These are phyloP conservation scores for Aspergillus sclerotioniger DNA, from an alignment of 495 filamentous ascomycete species.

Conservation along the genomic window DNA sequence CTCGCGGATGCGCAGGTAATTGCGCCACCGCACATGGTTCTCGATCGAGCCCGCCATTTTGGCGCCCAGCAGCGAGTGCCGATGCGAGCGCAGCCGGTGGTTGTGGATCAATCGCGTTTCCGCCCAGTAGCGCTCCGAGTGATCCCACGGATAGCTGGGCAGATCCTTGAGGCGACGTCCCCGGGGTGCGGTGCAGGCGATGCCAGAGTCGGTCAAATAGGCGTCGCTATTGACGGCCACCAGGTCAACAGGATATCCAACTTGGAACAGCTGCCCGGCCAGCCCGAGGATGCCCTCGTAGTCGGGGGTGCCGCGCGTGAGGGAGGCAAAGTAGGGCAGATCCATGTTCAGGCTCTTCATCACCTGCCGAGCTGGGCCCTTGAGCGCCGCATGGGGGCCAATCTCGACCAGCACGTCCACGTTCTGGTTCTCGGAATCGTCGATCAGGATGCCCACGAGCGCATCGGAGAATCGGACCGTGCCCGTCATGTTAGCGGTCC, in stretches of 20 bases:
- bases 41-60: neutral
- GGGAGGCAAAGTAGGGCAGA: neutral
- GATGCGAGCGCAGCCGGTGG: neutral
- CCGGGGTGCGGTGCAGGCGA: neutral
- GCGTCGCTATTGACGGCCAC: neutral
- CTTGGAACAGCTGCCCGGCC: neutral
- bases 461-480: neutral
- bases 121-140: neutral
- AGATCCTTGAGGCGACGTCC: neutral
- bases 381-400: constrained; percentile 37
- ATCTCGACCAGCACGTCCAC: constrained; percentile 32
- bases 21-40: neutral
- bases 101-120: neutral
- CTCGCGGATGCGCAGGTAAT: neutral
- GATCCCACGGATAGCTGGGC: constrained; percentile 6
- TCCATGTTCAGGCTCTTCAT: neutral
- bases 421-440: neutral
- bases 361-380: constrained; percentile 4
- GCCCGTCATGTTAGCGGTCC: neutral
- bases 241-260: neutral
- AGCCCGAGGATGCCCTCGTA: neutral
- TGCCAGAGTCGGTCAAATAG: neutral
- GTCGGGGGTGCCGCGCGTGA: neutral
- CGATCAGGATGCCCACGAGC: neutral
- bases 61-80: neutral